Base-by-base conservation (phyloP, 2,329 filamentous ascomycete genomes). In the Ascochyta rabiei region DNA sequence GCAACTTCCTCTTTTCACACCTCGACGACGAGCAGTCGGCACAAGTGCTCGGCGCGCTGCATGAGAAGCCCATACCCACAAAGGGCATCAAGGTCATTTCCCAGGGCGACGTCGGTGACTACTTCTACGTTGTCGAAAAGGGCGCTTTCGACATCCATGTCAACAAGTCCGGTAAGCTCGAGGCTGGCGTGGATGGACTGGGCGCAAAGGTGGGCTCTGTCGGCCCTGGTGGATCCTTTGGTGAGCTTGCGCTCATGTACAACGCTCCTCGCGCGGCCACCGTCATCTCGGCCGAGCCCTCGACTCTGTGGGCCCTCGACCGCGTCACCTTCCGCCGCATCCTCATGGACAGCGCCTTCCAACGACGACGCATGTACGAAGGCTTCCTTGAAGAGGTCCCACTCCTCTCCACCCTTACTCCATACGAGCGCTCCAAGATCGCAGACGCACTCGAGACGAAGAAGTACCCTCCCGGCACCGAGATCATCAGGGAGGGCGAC, bases 171-270 rank as follows among this genome's bases (percentile, higher is more conserved):
- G 93, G 95, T 56, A 80, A 86, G 35, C 82, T 96, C 48, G 90
- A 96, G 71, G 82, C 91, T 7, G 93, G 93, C 0, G 81, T 84
- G 0, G 87, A 93, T 41, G 95, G 93, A 10, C 83, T 97, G 78
- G 95, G 95, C 44, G 82, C 83, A 57, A 90, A 91, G 68, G 93
- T 98, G 24, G 87, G 86, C 66, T 87, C 83, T 33, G 96, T 96
- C 53, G 88, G 90, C 39, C 86, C 92, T 3, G 95, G 95, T 44
- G 93, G 93, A 57, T 96, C 92, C 4, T 99, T 99, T 76, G 95
- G 95, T 67, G 95, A 99, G 79, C 83, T 99, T 52, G 95, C 95
- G 12, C 82, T 99, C 68, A 98, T 99, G 95, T 98, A 99, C 80
- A 97, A 98, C 70, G 92, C 95, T 19, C 95, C 95, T 23, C 91